These are phyloP conservation scores for Pichia sp. DNA, from an alignment of 1,139 yeast genomes.

Conservation along the genomic window DNA sequence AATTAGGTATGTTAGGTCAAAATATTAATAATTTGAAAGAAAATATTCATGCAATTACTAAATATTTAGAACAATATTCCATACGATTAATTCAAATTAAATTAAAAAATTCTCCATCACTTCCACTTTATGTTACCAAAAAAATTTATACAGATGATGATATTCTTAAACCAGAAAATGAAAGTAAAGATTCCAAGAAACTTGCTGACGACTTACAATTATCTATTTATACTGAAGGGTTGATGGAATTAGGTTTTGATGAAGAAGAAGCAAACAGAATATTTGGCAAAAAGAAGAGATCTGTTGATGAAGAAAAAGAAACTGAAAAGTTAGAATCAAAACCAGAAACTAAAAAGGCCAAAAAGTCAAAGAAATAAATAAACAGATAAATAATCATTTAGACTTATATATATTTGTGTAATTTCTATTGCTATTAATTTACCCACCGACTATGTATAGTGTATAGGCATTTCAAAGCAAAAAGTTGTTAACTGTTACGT, in stretches of 20 bases:
- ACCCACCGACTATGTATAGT: background rate
- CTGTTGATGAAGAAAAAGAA: background rate
- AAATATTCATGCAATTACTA: slow-evolving; percentile 54
- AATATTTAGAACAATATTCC: slow-evolving; percentile 40
- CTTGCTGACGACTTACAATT: slow-evolving; percentile 23
- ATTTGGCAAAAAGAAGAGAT: slow-evolving; percentile 8
- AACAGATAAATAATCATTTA: background rate
- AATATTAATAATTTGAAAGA: slow-evolving; percentile 35
- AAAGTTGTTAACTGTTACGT: no score
- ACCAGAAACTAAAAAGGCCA: background rate
- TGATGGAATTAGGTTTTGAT: slow-evolving; percentile 73
- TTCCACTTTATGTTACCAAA: slow-evolving; percentile 73
- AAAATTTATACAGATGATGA: slow-evolving; percentile 46
- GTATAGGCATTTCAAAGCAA: background rate
- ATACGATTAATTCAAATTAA: slow-evolving; percentile 64
- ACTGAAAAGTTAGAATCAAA: background rate
- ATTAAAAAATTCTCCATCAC: slow-evolving; percentile 66
- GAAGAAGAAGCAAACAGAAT: slow-evolving; percentile 36
- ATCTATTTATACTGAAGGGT: slow-evolving; percentile 64
- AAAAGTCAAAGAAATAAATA: background rate
- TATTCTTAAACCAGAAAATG: slow-evolving; percentile 24
- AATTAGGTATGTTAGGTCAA: slow-evolving; percentile 52
- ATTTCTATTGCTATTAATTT: background rate
- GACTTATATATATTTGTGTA: background rate
- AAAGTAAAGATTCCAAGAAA: slow-evolving; percentile 21